phyloP scores from a whole-genome alignment of 108 stramenopile genomes.

The Skeletonema potamos region DNA sequence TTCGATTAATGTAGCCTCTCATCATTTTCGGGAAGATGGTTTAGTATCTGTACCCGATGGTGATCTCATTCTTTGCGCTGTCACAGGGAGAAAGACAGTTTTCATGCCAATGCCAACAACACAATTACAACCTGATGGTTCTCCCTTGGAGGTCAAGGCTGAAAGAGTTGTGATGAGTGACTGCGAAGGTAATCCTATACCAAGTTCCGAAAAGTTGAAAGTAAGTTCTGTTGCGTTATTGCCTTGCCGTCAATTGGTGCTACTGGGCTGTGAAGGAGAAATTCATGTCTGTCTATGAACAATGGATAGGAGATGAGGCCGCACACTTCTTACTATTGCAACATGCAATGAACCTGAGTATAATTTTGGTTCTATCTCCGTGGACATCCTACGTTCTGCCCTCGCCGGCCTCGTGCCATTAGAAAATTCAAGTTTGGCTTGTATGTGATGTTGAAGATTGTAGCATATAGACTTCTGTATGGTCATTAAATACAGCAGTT shows the following conservation, averaged over 20 bases:
- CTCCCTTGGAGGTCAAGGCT: constrained; percentile 5
- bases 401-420: too few species aligned
- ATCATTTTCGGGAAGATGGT: constrained; percentile 18
- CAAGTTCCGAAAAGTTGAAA: constrained; percentile 24
- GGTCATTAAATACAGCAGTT: background rate
- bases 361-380: too few species aligned
- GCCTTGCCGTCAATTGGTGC: constrained; percentile 22
- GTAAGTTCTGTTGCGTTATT: constrained; percentile 24
- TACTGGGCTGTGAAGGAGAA: constrained; percentile 24
- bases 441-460: too few species aligned
- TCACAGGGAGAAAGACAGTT: constrained; percentile 20
- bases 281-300: constrained; percentile 23
- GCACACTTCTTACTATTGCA: too few species aligned
- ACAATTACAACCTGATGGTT: background rate
- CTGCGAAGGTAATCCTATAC: constrained; percentile 20
- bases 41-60: constrained; percentile 29
- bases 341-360: too few species aligned
- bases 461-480: too few species aligned
- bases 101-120: constrained; percentile 19
- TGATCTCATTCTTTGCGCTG: constrained; percentile 20
- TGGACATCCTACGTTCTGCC: too few species aligned
- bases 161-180: constrained; percentile 31
- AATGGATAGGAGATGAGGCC: background rate
- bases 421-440: too few species aligned
- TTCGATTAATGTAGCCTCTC: constrained; percentile 23